Base-by-base conservation (phyloP, 2,329 filamentous ascomycete genomes). In the Sarocladium kiliense region DNA sequence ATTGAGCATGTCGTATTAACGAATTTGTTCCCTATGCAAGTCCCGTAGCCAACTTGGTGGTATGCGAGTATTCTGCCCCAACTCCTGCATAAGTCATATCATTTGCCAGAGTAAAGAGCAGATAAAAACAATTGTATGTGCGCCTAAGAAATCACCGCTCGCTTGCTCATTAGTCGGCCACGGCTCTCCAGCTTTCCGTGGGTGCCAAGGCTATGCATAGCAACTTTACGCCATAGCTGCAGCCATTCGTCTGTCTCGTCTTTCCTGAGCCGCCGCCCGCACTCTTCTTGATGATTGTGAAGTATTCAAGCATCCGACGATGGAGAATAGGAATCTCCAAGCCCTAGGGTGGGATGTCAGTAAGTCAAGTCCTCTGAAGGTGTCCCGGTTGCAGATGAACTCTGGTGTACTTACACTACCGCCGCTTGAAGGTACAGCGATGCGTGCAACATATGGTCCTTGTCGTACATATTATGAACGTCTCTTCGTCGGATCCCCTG, bases 251-350 rank as follows among this genome's bases (percentile, higher is more conserved):
- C 27, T 19, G 7, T 32, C 27, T 36, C 27, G 47, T 21, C 47
- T 9, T 16, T 34, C 11, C 5, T 27, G 47, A 3, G 23, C 47
- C 3, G 23, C 44, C 6, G 30, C 18, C 12, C 47, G 47, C 14
- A 59, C 44, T 58, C 54, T 53, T 57, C 30, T 57, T 44, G 61
- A 58, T 19, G 65, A 62, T 2, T 58, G 59, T 6, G 64, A 65
- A 37, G 63, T 65, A 26, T 66, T 64, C 3, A 61, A 57, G 51
- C 65, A 67, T 1, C 63, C 65, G 62, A 64, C 65, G n/a, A 67
- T 11, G 1, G 61, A 57, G 56, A 67, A 66, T n/a, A 66, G 34
- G 26, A 66, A 56, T 44, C 66, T 60, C 62, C 63, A 66, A 9
- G 56, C 55, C 16, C 66, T 68, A 41, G 18, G 23, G 7, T 9